Percentiles rank a stretch among this genome's conserved stretches.
Evolutionary conservation across 306 rosid genomes (phyloP).

Genomic region (Alnus glutinosa): DNA sequence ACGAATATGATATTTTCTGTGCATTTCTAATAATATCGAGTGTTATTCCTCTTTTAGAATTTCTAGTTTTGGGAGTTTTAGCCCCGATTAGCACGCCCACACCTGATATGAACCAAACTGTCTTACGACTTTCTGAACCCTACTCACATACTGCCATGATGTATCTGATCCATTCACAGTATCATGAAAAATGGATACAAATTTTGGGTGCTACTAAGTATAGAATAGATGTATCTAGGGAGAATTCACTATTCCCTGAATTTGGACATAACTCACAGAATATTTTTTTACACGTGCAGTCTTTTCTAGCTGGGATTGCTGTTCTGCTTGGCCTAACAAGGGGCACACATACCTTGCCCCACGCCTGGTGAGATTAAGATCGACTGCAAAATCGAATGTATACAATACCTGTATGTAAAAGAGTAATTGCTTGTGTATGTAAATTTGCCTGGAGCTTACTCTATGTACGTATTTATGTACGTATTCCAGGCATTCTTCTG

Average conservation of each 20-base stretch:
- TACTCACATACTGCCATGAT: neutral
- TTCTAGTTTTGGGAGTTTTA: too few species aligned
- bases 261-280: neutral
- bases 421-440: neutral
- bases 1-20: too few species aligned
- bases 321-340: conserved; percentile 49
- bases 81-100: too few species aligned
- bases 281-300: conserved; percentile 42
- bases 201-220: conserved; percentile 1
- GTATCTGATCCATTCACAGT: neutral
- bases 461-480: neutral
- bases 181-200: conserved; percentile 5
- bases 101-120: too few species aligned
- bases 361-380: conserved; percentile 37
- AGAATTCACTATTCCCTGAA: too few species aligned
- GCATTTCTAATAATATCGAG: too few species aligned
- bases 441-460: neutral
- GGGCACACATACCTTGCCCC: conserved; percentile 36
- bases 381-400: neutral
- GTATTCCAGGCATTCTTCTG: neutral
- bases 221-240: neutral
- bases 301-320: conserved; percentile 52
- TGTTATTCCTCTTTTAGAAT: too few species aligned
- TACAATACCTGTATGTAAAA: neutral
- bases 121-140: too few species aligned